Evolutionary conservation across 495 filamentous ascomycete genomes (phyloP), one percentile per base, ranked within the genome.

Genomic region (Acidiella bohemica): DNA sequence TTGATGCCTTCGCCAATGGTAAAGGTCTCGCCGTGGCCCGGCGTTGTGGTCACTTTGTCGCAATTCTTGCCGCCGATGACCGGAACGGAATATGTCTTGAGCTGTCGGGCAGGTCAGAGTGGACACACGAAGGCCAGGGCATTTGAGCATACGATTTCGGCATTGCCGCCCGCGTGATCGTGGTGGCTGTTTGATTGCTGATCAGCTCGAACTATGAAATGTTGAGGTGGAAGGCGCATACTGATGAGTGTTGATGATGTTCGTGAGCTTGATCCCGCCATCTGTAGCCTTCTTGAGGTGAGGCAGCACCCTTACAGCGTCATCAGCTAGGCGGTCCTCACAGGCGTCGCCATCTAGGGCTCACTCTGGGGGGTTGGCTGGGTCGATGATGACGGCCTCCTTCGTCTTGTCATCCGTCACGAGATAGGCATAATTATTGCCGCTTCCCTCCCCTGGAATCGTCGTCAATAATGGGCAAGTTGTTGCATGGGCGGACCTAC

Each of bases 211-310:
- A n/a, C n/a, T n/a, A n/a, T n/a, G n/a, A n/a, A n/a, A n/a, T n/a
- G n/a, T n/a, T n/a, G n/a, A n/a, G n/a, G n/a, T n/a, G n/a, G 32
- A 22, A 21, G 27, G 26, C 4, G 57, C 80, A 58, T 66, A 94
- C 88, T 96, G 92, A 53, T 97, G 90, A 1, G 90, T 97, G 51
- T 96, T 97, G 41, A 96, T 76, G 58, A 97, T 93, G 7, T 76
- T 81, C 2, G 69, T 84, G 16, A 97, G 65, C 46, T 92, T 84
- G 54, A 93, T 86, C 45, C 74, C 72, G 3, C 79, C 76, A 31
- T 64, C 62, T 11, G 73, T 53, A 20, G 87, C 78, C 42, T 81
- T 64, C 59, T 86, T 72, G 31, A 97, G 58, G 5, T 82, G 71
- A 0, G 90, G 88, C 0, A 76, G 63, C 20, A 97, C 92, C 53